phyloP scores from a whole-genome alignment of 768 basidiomycete genomes.

The Lactifluus rugatus region DNA sequence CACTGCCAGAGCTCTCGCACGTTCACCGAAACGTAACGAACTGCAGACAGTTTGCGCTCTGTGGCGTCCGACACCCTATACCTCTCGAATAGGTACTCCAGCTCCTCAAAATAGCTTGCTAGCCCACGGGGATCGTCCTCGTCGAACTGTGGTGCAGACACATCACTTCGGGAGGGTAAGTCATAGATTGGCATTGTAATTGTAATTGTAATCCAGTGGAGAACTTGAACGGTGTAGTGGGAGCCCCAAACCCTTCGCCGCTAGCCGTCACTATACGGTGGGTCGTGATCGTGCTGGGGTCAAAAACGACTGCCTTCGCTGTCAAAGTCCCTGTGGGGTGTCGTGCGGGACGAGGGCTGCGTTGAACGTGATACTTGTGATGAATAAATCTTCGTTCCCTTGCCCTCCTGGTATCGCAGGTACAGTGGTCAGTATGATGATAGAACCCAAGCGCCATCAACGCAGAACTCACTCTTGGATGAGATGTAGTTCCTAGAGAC shows the following conservation, averaged over 20 bases:
- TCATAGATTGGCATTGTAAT: not conserved
- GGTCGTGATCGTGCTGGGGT: no score
- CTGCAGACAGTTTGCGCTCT: not conserved
- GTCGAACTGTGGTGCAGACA: conserved; percentile 28
- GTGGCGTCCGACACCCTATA: not conserved
- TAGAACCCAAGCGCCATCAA: no score
- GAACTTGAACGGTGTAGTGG: no score
- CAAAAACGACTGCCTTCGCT: no score
- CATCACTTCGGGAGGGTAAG: not conserved
- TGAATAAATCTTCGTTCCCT: no score
- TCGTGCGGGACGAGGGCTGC: no score
- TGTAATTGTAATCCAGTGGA: not conserved
- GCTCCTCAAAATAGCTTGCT: not conserved
- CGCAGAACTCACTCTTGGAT: no score
- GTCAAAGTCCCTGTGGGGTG: no score
- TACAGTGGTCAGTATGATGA: no score
- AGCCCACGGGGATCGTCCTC: not conserved
- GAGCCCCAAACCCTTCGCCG: no score
- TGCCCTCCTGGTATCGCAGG: no score
- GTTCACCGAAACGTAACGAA: not conserved
- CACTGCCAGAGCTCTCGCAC: not conserved
- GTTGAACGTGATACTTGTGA: no score
- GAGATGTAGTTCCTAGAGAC: not conserved
- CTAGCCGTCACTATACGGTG: not conserved
- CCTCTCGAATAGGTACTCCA: not conserved